A percentile compares a stretch with the other conserved stretches of the same genome.
phyloP scores from a whole-genome alignment of 805 yeast species.

The Jamesozyma piceae region DNA sequence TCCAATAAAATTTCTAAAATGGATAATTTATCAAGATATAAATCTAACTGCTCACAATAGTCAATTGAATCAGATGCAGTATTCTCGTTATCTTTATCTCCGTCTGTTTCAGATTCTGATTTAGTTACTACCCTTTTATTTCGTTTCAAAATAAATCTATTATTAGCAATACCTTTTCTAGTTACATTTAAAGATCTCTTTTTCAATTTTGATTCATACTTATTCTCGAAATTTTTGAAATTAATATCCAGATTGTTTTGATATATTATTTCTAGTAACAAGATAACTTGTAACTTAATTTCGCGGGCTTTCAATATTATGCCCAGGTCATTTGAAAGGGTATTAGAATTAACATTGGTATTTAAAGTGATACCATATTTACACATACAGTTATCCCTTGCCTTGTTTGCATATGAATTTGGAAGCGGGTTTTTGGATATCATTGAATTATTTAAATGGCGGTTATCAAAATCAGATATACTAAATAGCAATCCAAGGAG shows the following conservation, averaged over 20 bases:
- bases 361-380: conserved; percentile 4
- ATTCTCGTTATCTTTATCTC: background rate
- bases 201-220: conserved; percentile 17
- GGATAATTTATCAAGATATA: conserved; percentile 43
- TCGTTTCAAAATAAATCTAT: conserved; percentile 18
- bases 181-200: conserved; percentile 29
- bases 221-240: conserved; percentile 27
- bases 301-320: conserved; percentile 44
- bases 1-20: conserved; percentile 43
- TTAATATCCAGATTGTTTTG: conserved; percentile 29
- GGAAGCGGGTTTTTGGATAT: background rate
- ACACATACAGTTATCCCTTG: conserved; percentile 11
- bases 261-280: conserved; percentile 39
- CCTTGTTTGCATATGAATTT: background rate
- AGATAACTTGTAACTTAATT: conserved; percentile 44
- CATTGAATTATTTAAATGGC: conserved; percentile 26
- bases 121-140: too few relatives aligned
- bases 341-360: conserved; percentile 7
- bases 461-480: conserved; percentile 34
- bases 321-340: conserved; percentile 25
- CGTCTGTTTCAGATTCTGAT: conserved; percentile 4
- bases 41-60: conserved; percentile 32
- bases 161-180: conserved; percentile 10
- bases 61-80: conserved; percentile 6
- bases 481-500: conserved; percentile 30